Evolutionary conservation across 1,284 basidiomycete species (phyloP), one percentile per base, ranked within the genome.

Genomic region (Boletus sp.): DNA sequence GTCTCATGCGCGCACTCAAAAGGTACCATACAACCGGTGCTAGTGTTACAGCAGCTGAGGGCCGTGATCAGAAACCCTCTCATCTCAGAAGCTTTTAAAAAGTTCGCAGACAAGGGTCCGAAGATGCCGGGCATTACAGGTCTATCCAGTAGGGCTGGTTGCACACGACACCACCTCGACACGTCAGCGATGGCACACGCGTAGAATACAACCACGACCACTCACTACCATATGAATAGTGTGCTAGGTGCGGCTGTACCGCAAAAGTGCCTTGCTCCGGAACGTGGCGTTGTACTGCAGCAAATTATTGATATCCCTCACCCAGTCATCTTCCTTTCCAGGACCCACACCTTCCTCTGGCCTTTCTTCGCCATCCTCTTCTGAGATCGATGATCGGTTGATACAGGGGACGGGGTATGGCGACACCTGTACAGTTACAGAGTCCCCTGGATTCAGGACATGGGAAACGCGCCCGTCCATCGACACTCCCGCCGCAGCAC

Each of bases 361-460:
- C 25, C 57, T 56, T 23, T 47, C 55, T 41, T 72, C 63, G 30
- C 65, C 69, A 17, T 67, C 74, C 39, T n/a, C n/a, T n/a, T 81
- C 78, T 1, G 76, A 72, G 51, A 89, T 84, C 3, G 87, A 85
- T 16, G 86, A 87, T 20, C 90, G 76, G 59, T 91, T 92, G 60
- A 94, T 88, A 66, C 94, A 97, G 0, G 94, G 94, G 26, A 98
- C 92, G 7, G 94, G 93, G 61, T 81, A 92, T 23, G 84, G 83
- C 1, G 92, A 95, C 48, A 88, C 88, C 43, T 85, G 81, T 10
- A 98, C 87, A 12, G 84, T 81, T 16, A 96, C 88, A 2, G 83
- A 87, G 69, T 96, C 91, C 12, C 90, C 88, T 3, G 90, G 85
- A 44, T 81, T 75, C 9, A 98, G 78, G 8, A 88, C 74, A 57